Evolutionary conservation across 2,329 filamentous ascomycete species (phyloP).

Genomic region (Sarocladium kiliense): DNA sequence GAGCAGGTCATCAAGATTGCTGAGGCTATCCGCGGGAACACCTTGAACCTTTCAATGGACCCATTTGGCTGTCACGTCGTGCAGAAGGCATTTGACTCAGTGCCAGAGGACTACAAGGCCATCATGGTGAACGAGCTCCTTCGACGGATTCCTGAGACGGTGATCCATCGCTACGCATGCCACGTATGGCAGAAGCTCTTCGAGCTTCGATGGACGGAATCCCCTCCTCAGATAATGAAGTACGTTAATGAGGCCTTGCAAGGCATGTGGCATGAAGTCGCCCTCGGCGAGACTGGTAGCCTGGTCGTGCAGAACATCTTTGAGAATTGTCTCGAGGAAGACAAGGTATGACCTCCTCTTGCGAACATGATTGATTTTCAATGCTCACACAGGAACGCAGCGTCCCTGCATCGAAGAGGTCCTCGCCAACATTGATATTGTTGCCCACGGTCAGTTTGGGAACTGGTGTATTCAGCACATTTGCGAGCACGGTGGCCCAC

Average conservation of each 20-base stretch:
- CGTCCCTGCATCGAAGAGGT: conserved; percentile 97
- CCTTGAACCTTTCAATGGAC: conserved; percentile 93
- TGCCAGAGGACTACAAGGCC: conserved; percentile 95
- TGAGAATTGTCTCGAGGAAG: conserved; percentile 96
- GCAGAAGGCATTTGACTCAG: conserved; percentile 97
- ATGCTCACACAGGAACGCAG: conserved; percentile 38
- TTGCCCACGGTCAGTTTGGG: conserved; percentile 95
- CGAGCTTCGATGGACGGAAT: conserved; percentile 90
- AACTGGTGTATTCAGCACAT: conserved; percentile 99
- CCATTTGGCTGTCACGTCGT: conserved; percentile 97
- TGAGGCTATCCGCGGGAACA: conserved; percentile 88
- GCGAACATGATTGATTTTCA: neutral
- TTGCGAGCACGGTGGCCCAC: conserved; percentile 89
- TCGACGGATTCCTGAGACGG: conserved; percentile 91
- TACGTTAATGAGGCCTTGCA: conserved; percentile 92
- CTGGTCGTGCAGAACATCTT: conserved; percentile 99
- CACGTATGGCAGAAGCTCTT: conserved; percentile 99
- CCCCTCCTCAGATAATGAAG: conserved; percentile 96
- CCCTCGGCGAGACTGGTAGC: conserved; percentile 93
- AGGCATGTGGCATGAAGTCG: conserved; percentile 99
- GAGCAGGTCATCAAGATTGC: conserved; percentile 95
- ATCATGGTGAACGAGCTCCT: conserved; percentile 98
- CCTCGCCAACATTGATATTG: conserved; percentile 87
- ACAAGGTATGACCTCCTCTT: conserved; percentile 65
- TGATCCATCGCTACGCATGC: conserved; percentile 97